phyloP scores from a whole-genome alignment of 345 rosid genomes.

The Reutealis trisperma region DNA sequence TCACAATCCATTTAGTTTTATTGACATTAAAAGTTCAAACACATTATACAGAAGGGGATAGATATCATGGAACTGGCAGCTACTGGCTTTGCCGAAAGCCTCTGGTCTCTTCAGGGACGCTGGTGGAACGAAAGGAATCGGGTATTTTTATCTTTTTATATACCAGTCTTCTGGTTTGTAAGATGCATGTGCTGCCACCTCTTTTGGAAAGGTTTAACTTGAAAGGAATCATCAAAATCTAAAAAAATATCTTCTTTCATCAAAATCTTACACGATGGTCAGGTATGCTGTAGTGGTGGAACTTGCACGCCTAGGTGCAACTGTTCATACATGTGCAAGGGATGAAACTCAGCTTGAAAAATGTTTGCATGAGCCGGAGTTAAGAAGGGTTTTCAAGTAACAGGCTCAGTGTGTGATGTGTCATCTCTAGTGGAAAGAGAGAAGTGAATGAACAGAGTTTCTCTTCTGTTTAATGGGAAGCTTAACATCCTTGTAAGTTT shows the following conservation, averaged over 20 bases:
- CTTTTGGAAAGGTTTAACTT: too few species aligned
- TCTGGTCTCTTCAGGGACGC: constrained; percentile 56
- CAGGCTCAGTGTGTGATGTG: constrained; percentile 22
- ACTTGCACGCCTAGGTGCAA: constrained; percentile 25
- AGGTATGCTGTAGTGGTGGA: constrained; percentile 27
- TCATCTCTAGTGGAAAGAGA: constrained; percentile 16
- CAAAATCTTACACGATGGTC: too few species aligned
- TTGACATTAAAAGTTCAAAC: too few species aligned
- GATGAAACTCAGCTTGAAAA: constrained; percentile 7
- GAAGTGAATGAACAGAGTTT: constrained; percentile 11
- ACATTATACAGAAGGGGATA: too few species aligned
- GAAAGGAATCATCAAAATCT: too few species aligned
- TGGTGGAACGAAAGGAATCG: constrained; percentile 38
- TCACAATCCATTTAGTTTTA: too few species aligned
- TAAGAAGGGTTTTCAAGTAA: constrained; percentile 28
- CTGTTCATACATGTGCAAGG: constrained; percentile 19
- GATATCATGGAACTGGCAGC: too few species aligned
- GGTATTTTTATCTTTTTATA: constrained; percentile 5
- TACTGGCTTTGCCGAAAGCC: background rate
- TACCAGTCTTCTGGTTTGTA: too few species aligned
- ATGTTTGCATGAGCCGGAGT: constrained; percentile 16
- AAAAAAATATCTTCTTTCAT: too few species aligned
- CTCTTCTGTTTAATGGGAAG: constrained; percentile 18
- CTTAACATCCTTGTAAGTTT: constrained; percentile 25
- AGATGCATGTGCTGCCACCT: too few species aligned